Percentiles rank a stretch among this genome's conserved stretches.
phyloP scores from a whole-genome alignment of 2,329 filamentous ascomycete genomes.

The Cylindrodendrum hubeiense region DNA sequence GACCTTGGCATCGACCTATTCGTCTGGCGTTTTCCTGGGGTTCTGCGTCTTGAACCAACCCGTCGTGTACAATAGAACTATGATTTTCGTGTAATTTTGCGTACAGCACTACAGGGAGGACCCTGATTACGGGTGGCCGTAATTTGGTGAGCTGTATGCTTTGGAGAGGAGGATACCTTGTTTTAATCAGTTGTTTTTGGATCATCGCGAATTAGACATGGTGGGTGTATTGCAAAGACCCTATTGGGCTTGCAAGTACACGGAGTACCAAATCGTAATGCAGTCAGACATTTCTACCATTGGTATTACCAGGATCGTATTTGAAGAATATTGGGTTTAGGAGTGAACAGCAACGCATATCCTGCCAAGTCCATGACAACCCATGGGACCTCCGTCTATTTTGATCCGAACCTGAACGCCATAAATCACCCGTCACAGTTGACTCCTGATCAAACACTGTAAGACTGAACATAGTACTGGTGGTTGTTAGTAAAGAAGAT shows the following conservation, averaged over 20 bases:
- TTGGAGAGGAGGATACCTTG: conserved; percentile 29
- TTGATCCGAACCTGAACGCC: conserved; percentile 28
- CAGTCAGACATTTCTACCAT: conserved; percentile 8
- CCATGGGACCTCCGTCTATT: not conserved
- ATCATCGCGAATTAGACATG: conserved; percentile 35
- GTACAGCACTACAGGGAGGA: conserved; percentile 15
- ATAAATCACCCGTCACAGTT: conserved; percentile 1
- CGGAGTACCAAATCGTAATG: conserved; percentile 35
- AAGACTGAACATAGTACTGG: conserved; percentile 60
- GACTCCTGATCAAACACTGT: conserved; percentile 46
- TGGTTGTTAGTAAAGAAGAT: conserved; percentile 35
- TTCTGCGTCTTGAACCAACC: conserved; percentile 33
- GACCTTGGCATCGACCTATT: conserved; percentile 21
- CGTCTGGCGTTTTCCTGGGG: conserved; percentile 35
- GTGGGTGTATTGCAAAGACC: conserved; percentile 25
- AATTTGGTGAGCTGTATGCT: conserved; percentile 22
- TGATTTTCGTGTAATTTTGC: conserved; percentile 35
- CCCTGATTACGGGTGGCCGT: conserved; percentile 26
- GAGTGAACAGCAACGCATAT: conserved; percentile 7
- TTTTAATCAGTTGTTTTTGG: conserved; percentile 36
- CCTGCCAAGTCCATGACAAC: conserved; percentile 22
- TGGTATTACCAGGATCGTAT: not conserved
- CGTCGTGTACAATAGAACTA: conserved; percentile 42
- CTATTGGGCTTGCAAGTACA: conserved; percentile 7
- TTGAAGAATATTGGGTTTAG: not conserved